Evolutionary conservation across 2,329 filamentous ascomycete species (phyloP).

Genomic region (Zarea fungicola): DNA sequence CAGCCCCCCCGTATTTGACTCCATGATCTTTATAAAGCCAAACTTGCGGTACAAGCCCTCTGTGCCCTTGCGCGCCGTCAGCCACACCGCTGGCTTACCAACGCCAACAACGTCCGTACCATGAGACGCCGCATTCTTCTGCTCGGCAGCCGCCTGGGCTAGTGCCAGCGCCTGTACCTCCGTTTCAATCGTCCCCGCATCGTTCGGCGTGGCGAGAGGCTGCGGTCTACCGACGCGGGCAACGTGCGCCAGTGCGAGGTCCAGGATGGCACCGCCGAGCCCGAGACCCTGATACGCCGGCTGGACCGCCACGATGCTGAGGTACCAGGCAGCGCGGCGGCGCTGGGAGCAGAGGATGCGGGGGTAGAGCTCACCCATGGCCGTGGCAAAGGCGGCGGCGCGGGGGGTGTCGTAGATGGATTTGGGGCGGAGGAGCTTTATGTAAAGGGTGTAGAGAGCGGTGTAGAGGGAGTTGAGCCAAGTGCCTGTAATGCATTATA

Average conservation of each 20-base stretch:
- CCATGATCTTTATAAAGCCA: constrained; percentile 30
- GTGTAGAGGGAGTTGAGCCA: constrained; percentile 25
- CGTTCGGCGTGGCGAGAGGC: neutral
- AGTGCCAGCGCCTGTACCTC: neutral
- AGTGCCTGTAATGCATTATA: constrained; percentile 2
- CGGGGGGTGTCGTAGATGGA: constrained; percentile 18
- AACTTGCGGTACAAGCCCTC: constrained; percentile 28
- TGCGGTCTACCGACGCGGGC: constrained; percentile 15
- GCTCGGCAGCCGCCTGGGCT: neutral
- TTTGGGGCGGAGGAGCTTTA: constrained; percentile 23
- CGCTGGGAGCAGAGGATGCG: constrained; percentile 23
- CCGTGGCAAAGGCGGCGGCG: constrained; percentile 22
- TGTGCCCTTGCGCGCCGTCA: constrained; percentile 27
- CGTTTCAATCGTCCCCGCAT: neutral
- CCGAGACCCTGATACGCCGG: constrained; percentile 28
- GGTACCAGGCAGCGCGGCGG: constrained; percentile 30
- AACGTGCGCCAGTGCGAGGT: constrained; percentile 21
- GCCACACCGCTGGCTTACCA: constrained; percentile 22
- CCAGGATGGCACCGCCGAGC: constrained; percentile 25
- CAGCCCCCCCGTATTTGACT: constrained; percentile 31
- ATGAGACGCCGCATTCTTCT: neutral
- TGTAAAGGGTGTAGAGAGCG: constrained; percentile 19
- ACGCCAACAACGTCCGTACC: neutral
- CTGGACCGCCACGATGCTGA: constrained; percentile 29
- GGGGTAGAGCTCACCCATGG: constrained; percentile 22